Conservation (phyloP, 164 flowering plant species). For the Aristolochia fimbriata region DNA sequence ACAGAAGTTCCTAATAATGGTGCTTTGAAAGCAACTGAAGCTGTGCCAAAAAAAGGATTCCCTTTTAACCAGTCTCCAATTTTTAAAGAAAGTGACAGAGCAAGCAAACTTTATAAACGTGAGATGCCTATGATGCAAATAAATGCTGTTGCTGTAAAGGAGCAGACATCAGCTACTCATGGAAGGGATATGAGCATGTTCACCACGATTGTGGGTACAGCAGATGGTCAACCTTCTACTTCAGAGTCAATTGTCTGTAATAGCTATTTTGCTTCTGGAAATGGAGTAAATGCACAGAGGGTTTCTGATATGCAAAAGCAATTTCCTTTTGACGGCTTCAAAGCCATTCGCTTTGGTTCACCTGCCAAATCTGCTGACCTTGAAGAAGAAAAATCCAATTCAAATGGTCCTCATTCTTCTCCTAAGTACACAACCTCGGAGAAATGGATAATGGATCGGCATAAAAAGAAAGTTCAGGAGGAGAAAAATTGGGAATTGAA, state of each 20-base stretch:
- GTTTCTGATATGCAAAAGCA: conserved; percentile 19
- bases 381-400: conserved; percentile 31
- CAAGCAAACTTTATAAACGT: conserved; percentile 6
- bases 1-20: conserved; percentile 19
- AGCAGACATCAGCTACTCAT: conserved; percentile 29
- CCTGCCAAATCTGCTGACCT: conserved; percentile 21
- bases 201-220: conserved; percentile 19
- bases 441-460: conserved; percentile 77
- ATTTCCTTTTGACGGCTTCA: conserved; percentile 19
- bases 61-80: conserved; percentile 21
- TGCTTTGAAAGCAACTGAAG: conserved; percentile 26
- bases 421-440: conserved; percentile 73
- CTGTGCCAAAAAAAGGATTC: conserved; percentile 26
- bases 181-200: conserved; percentile 25
- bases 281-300: conserved; percentile 15
- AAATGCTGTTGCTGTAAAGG: conserved; percentile 23
- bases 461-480: conserved; percentile 42
- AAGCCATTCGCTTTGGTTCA: conserved; percentile 9
- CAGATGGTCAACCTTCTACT: conserved; percentile 15
- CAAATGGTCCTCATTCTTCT: conserved; percentile 32
- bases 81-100: conserved; percentile 17
- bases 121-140: conserved; percentile 15
- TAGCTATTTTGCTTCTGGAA: conserved; percentile 2
- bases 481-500: conserved; percentile 58
- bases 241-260: conserved; percentile 6